Percentiles rank a stretch among this genome's conserved stretches.
Evolutionary conservation across 345 rosid species (phyloP).

Genomic region (Populus nigra): DNA sequence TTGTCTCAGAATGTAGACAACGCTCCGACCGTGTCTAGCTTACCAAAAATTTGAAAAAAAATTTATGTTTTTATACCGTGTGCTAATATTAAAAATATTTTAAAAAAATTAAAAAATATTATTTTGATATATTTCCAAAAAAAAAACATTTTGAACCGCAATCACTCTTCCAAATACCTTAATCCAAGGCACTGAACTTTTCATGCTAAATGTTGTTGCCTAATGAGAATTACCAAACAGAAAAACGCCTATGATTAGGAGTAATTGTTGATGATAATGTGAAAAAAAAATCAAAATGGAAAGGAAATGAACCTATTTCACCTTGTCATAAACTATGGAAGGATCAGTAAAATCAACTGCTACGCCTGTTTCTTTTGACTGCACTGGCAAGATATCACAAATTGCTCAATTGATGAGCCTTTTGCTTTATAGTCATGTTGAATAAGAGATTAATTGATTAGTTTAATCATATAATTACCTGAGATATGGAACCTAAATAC

Average conservation of each 20-base stretch:
- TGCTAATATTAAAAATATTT: too few relatives aligned
- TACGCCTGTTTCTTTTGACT: slow-evolving; percentile 84
- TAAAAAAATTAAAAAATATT: too few relatives aligned
- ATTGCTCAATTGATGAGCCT: not conserved
- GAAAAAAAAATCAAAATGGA: not conserved
- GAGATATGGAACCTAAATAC: slow-evolving; percentile 90
- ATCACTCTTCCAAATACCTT: too few relatives aligned
- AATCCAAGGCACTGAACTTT: slow-evolving; percentile 73
- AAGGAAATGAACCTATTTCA: slow-evolving; percentile 63
- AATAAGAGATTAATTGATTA: not conserved
- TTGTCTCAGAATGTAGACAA: slow-evolving; percentile 81
- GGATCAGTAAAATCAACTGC: slow-evolving; percentile 85
- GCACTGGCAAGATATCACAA: slow-evolving; percentile 15
- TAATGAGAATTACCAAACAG: slow-evolving; percentile 3
- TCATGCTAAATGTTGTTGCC: slow-evolving; percentile 92
- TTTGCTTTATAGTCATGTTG: too few relatives aligned
- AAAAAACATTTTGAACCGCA: too few relatives aligned
- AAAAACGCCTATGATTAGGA: not conserved
- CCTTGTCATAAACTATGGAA: slow-evolving; percentile 83
- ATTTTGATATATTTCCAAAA: too few relatives aligned
- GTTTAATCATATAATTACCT: slow-evolving; percentile 40
- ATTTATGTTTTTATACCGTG: too few relatives aligned
- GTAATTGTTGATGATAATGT: not conserved
- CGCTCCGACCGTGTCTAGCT: slow-evolving; percentile 60
- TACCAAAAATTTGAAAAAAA: not conserved